phyloP scores from a whole-genome alignment of 2,329 filamentous ascomycete genomes.

The Xylariomycetidae sp. region DNA sequence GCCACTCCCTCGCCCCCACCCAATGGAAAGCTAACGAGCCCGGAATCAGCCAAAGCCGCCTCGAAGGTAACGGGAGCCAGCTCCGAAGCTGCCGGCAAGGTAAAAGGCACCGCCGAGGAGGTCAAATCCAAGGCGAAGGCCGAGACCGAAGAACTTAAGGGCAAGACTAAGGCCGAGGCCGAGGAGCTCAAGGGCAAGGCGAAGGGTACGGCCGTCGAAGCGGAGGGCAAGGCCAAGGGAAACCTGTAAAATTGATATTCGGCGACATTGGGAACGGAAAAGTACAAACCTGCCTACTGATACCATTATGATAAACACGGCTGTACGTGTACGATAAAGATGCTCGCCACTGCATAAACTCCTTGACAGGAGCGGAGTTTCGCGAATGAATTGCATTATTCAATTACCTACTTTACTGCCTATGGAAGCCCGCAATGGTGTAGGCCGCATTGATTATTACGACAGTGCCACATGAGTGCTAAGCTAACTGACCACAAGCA shows the following conservation, averaged over 20 bases:
- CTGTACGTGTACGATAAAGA: no score
- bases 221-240: constrained; percentile 33
- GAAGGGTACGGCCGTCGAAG: constrained; percentile 21
- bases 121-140: constrained; percentile 22
- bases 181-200: constrained; percentile 25
- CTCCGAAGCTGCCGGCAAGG: constrained; percentile 30
- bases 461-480: no score
- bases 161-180: constrained; percentile 34
- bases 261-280: not conserved
- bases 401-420: no score
- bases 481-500: no score
- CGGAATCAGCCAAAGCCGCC: constrained; percentile 29
- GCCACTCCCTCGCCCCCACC: not conserved
- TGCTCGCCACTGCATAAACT: no score
- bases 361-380: no score
- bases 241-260: constrained; percentile 11
- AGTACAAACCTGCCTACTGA: not conserved
- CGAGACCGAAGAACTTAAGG: constrained; percentile 28
- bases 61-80: constrained; percentile 46
- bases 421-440: no score
- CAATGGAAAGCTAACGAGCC: not conserved
- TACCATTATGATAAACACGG: not conserved
- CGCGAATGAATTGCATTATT: no score
- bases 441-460: no score
- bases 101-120: constrained; percentile 30